Percentiles rank a stretch among this genome's conserved stretches.
These are phyloP conservation scores for Hortaea werneckii DNA, from an alignment of 2,329 filamentous ascomycete species.

Conservation along the genomic window DNA sequence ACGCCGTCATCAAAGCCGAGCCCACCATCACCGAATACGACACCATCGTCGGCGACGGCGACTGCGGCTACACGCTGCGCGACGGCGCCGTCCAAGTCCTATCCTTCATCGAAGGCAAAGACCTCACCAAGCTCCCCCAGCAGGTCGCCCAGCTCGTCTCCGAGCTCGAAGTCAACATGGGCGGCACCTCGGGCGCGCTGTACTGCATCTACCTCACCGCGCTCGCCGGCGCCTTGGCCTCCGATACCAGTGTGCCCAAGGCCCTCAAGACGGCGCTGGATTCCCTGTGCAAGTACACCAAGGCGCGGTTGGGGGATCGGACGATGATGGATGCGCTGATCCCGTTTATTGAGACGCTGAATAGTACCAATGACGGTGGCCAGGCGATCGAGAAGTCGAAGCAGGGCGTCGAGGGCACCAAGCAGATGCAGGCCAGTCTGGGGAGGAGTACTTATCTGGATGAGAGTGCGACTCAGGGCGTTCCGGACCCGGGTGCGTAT, in stretches of 20 bases:
- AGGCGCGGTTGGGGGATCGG: slow-evolving; percentile 24
- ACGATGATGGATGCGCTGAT: slow-evolving; percentile 29
- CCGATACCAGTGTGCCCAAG: slow-evolving; percentile 10
- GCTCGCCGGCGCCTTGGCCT: slow-evolving; percentile 18
- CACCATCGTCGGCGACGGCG: slow-evolving; percentile 28
- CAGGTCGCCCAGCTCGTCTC: slow-evolving; percentile 19
- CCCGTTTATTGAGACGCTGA: slow-evolving; percentile 23
- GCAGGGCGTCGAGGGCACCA: slow-evolving; percentile 25
- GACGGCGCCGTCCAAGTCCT: slow-evolving; percentile 26
- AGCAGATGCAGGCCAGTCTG: slow-evolving; percentile 25
- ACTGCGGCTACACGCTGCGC: slow-evolving; percentile 28
- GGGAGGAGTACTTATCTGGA: slow-evolving; percentile 27
- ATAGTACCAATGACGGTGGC: slow-evolving; percentile 11
- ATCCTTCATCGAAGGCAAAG: slow-evolving; percentile 21
- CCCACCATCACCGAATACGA: slow-evolving; percentile 28
- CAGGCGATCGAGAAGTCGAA: slow-evolving; percentile 17
- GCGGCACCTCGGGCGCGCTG: slow-evolving; percentile 25
- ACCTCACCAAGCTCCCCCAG: slow-evolving; percentile 19
- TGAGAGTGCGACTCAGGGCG: slow-evolving; percentile 25
- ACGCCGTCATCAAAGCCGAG: slow-evolving; percentile 24
- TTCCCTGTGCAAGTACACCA: slow-evolving; percentile 24
- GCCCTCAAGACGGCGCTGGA: slow-evolving; percentile 20
- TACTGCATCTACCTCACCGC: slow-evolving; percentile 28
- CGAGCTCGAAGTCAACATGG: slow-evolving; percentile 28
- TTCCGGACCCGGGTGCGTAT: slow-evolving; percentile 28